Evolutionary conservation across 2,329 filamentous ascomycete species (phyloP), one percentile per base, ranked within the genome.

Genomic region (Periconia sp.): DNA sequence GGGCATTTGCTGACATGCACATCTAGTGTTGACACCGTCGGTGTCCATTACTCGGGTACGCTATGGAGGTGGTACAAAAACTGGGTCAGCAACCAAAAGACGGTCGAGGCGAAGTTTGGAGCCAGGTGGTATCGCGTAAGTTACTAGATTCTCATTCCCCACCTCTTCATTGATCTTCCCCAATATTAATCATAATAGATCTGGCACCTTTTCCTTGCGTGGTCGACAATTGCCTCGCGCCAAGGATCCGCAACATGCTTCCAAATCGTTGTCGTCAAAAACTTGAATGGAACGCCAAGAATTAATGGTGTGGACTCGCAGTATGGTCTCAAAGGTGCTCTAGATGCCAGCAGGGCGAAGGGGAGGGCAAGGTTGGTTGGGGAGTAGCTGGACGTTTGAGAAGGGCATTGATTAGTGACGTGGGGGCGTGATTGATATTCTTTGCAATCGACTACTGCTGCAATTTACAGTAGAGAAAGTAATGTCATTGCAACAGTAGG

Each of bases 41-140:
- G 94, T 70, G 91, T 97, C 42, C 94, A 97, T 81, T 97, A 97
- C 80, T 96, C 91, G 47, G 92, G 92, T 49, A 97, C 94, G 27
- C 81, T 99, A 58, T 97, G 94, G 94, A 85, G 91, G 72, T 97
- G 94, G 94, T 97, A 97, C 82, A 85, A 94, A 63, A 97, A 97
- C 84, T 97, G 94, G 94, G 84, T 97, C 75, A 91, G 82, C 77
- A 97, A 97, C 83, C 82, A 84, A 64, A 91, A 96, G 54, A 95
- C 96, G 81, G 90, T 97, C 57, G 85, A 89, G 76, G 91, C 90
- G 71, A 97, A 97, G 83, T 97, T 97, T 73, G 94, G 94, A 69
- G 87, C 89, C 72, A 84, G 90, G 71, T 99, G 94, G 94, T 99
- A 90, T 85, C 87, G 93, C 75, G 23, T 27, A 27, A 27, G 23